Base-by-base conservation (phyloP, 2,329 filamentous ascomycete species). In the Sporothrix sp. region DNA sequence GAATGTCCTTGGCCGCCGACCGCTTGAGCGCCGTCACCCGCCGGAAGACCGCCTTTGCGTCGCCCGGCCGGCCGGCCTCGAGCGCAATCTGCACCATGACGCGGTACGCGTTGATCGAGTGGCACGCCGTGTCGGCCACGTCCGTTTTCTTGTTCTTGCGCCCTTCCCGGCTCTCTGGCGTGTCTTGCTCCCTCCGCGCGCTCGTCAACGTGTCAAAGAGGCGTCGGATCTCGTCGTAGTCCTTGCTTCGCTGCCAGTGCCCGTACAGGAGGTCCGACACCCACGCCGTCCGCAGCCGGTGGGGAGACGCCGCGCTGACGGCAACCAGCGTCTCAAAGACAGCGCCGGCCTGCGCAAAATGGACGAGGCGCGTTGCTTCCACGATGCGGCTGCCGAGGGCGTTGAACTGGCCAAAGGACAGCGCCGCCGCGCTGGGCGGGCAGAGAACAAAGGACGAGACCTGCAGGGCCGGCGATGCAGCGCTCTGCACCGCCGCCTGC, bases 11-110 rank as follows among this genome's bases (percentile, higher is more conserved):
- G 5, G 53, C 53, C 36, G 65, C 58, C 0, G 54, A 32, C 2
- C 65, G 62, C 20, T 63, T 54, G 7, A 58, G 47, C 2, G 51
- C 40, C 2, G 63, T 50, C 7, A 65, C 56, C n/a, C 59, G 54
- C 2, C 59, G 50, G 13, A 63, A 61, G 30, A 65, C 65, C 1
- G 49, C 53, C 23, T 61, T 55, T n/a, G 68, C 66, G n/a, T 61
- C 54, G 13, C 52, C 52, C 20, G 59, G 39, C 20, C 67, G 54
- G 7, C 57, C 65, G 1, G 68, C 65, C 46, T 66, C 63, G 10
- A 71, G 57, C 0, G 67, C 60, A 25, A 71, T 59, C 51, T 72
- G 67, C 5, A 70, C 56, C 65, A 72, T 68, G 36, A 64, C 57
- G 20, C 67, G 63, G 52, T 68, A 70, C 7, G 65, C 51, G 8